phyloP scores from a whole-genome alignment of 1,284 basidiomycete species.

The Cryptococcus jaspeensis region DNA sequence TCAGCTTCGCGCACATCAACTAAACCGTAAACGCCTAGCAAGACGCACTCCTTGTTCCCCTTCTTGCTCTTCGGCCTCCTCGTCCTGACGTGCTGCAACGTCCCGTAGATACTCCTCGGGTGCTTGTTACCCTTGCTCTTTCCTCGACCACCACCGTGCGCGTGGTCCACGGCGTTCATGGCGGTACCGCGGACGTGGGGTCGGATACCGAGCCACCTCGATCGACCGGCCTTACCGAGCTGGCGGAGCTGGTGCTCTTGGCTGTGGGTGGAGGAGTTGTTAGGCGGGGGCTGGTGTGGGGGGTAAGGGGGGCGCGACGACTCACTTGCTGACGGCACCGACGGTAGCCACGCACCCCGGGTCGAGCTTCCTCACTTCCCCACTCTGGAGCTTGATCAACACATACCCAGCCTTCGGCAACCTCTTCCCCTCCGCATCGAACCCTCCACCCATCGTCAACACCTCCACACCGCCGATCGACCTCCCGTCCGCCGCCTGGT shows the following conservation, averaged over 20 bases:
- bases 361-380: constrained; percentile 85
- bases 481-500: constrained; percentile 56
- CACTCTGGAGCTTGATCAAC: constrained; percentile 84
- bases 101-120: constrained; percentile 86
- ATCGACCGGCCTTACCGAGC: constrained; percentile 88
- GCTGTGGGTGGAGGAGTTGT: constrained; percentile 26
- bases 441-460: constrained; percentile 35
- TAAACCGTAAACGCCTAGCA: not conserved
- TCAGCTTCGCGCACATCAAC: not conserved
- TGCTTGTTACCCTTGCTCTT: constrained; percentile 96
- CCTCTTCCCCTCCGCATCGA: constrained; percentile 28
- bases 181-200: constrained; percentile 94
- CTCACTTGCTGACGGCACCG: constrained; percentile 82
- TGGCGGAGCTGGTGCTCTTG: constrained; percentile 79
- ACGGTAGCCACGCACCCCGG: constrained; percentile 84
- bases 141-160: constrained; percentile 91
- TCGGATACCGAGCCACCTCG: constrained; percentile 80
- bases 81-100: constrained; percentile 88
- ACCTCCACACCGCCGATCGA: constrained; percentile 43
- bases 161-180: constrained; percentile 98
- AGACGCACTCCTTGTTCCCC: constrained; percentile 78
- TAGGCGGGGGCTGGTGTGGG: not conserved
- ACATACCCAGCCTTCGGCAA: constrained; percentile 38
- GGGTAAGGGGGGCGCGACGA: constrained; percentile 1
- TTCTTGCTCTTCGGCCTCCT: constrained; percentile 86